A percentile compares a stretch with the other conserved stretches of the same genome.
Evolutionary conservation across 352 stramenopile species (phyloP).

Genomic region (Halophytophthora polymorphica): DNA sequence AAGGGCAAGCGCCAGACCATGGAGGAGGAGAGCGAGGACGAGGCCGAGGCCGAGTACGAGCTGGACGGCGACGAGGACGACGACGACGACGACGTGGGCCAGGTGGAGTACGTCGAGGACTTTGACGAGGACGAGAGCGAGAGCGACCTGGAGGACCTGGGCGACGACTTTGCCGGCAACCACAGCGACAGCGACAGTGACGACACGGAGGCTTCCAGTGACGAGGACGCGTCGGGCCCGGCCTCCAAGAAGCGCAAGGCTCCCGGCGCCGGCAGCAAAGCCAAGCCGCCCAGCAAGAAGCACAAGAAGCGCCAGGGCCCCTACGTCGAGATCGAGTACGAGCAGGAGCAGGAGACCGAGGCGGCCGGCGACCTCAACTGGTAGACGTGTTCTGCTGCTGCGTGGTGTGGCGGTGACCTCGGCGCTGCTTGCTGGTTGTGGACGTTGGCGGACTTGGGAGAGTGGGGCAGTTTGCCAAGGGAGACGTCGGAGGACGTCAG

Average conservation of each 20-base stretch:
- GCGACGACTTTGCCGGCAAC: slow-evolving; percentile 54
- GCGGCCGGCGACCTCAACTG: slow-evolving; percentile 43
- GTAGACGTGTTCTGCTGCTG: slow-evolving; percentile 26
- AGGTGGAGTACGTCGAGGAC: slow-evolving; percentile 85
- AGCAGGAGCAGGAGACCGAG: slow-evolving; percentile 71
- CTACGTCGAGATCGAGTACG: slow-evolving; percentile 87
- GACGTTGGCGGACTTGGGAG: too few species aligned
- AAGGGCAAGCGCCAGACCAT: slow-evolving; percentile 88
- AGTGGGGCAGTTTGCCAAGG: too few species aligned
- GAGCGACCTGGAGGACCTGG: slow-evolving; percentile 89
- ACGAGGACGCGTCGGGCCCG: slow-evolving; percentile 40
- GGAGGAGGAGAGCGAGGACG: slow-evolving; percentile 88
- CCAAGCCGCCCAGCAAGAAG: slow-evolving; percentile 54
- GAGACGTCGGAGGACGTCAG: background rate
- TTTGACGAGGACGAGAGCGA: slow-evolving; percentile 94
- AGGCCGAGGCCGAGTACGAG: slow-evolving; percentile 62
- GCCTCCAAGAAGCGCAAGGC: slow-evolving; percentile 70
- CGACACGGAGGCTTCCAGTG: slow-evolving; percentile 36
- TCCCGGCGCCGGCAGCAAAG: slow-evolving; percentile 8
- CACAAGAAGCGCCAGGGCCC: slow-evolving; percentile 67
- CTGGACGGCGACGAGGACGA: slow-evolving; percentile 51
- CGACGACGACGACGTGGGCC: slow-evolving; percentile 35
- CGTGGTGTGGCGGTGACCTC: slow-evolving; percentile 5
- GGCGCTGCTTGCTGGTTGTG: too few species aligned
- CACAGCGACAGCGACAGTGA: slow-evolving; percentile 55